Percentiles rank a stretch among this genome's conserved stretches.
Conservation (phyloP, 129 eudicot species). For the Mikania micrantha region DNA sequence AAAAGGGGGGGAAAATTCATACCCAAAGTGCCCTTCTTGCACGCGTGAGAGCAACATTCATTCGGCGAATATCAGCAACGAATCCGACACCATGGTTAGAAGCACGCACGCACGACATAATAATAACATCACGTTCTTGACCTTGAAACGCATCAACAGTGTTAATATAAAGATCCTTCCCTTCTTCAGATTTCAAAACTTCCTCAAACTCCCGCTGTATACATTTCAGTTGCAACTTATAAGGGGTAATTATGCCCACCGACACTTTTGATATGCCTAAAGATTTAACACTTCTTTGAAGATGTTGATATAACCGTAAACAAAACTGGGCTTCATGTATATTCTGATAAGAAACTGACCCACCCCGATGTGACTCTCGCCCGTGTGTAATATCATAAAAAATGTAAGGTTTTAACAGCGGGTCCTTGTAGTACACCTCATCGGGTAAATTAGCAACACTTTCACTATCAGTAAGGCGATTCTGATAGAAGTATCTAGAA, state of each 20-base stretch:
- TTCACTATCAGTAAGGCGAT: slow-evolving; percentile 89
- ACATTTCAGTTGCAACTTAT: slow-evolving; percentile 89
- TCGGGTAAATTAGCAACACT: slow-evolving; percentile 65
- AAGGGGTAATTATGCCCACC: slow-evolving; percentile 94
- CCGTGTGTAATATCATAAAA: slow-evolving; percentile 87
- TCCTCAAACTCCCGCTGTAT: slow-evolving; percentile 91
- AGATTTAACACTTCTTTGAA: slow-evolving; percentile 64
- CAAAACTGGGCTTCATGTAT: slow-evolving; percentile 89
- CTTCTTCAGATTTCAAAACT: slow-evolving; percentile 74
- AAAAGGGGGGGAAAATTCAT: not conserved
- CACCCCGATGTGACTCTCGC: slow-evolving; percentile 89
- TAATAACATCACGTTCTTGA: slow-evolving; percentile 98
- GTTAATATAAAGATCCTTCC: slow-evolving; percentile 77
- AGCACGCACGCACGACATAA: slow-evolving; percentile 99
- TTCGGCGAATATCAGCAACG: slow-evolving; percentile 94
- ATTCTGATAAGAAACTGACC: slow-evolving; percentile 92
- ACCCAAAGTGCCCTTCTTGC: slow-evolving; percentile 94
- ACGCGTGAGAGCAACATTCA: slow-evolving; percentile 98
- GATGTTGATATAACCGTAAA: slow-evolving; percentile 82
- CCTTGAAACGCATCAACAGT: slow-evolving; percentile 99
- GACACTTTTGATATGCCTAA: slow-evolving; percentile 61
- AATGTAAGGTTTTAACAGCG: slow-evolving; percentile 66
- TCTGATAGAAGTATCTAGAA: slow-evolving; percentile 86
- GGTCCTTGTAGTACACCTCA: slow-evolving; percentile 72
- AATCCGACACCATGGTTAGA: slow-evolving; percentile 93